Percentiles rank a stretch among this genome's conserved stretches.
These are phyloP conservation scores for Pouteria glomerata DNA, from an alignment of 148 eudicot species.

Conservation along the genomic window DNA sequence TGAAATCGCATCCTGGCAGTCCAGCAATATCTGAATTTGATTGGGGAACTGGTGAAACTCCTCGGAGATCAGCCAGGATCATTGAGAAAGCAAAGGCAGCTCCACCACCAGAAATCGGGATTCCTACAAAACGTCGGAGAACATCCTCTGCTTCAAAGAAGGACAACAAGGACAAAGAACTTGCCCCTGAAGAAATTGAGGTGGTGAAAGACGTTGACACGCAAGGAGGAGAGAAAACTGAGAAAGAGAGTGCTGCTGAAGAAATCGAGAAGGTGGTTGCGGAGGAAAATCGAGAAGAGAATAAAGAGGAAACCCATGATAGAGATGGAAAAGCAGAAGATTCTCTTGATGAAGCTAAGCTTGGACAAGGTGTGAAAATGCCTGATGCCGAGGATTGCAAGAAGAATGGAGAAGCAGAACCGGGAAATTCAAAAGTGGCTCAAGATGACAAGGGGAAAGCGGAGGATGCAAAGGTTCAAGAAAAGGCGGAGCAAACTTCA, in stretches of 20 bases:
- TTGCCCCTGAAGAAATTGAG: slow-evolving; percentile 14
- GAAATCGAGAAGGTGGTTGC: not conserved
- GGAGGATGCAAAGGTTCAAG: slow-evolving; percentile 19
- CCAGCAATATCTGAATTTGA: slow-evolving; percentile 72
- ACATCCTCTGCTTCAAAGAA: slow-evolving; percentile 43
- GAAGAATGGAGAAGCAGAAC: slow-evolving; percentile 23
- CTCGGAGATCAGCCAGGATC: slow-evolving; percentile 79
- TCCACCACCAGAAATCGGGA: slow-evolving; percentile 42
- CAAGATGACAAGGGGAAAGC: slow-evolving; percentile 10
- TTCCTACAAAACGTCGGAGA: slow-evolving; percentile 53
- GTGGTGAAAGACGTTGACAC: slow-evolving; percentile 6
- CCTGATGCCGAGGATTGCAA: slow-evolving; percentile 20
- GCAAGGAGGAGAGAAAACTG: slow-evolving; percentile 10
- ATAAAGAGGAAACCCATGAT: slow-evolving; percentile 13
- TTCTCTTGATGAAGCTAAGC: slow-evolving; percentile 17
- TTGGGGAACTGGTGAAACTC: slow-evolving; percentile 88
- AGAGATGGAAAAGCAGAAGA: slow-evolving; percentile 18
- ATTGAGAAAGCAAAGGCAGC: slow-evolving; percentile 63
- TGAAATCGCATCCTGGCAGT: slow-evolving; percentile 79
- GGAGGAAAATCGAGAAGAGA: slow-evolving; percentile 13
- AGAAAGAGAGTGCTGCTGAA: not conserved
- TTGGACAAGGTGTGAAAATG: slow-evolving; percentile 18
- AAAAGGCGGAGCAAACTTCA: slow-evolving; percentile 14
- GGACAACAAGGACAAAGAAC: slow-evolving; percentile 15
- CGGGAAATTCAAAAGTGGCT: slow-evolving; percentile 12